These are phyloP conservation scores for Thermothelomyces thermophilus DNA, from an alignment of 2,329 filamentous ascomycete genomes.

Conservation along the genomic window DNA sequence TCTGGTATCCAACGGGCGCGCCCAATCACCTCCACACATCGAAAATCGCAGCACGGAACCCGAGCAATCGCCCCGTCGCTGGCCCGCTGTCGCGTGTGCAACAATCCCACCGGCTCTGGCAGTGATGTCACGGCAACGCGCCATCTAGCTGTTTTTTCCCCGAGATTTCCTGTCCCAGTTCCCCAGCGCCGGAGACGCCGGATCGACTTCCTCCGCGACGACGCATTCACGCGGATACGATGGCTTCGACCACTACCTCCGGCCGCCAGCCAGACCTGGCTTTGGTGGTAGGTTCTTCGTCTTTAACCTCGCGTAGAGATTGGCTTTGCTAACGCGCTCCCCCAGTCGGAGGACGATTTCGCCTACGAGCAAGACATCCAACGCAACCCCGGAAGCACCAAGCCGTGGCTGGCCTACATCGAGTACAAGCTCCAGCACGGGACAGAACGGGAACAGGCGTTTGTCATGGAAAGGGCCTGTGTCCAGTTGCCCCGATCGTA, in stretches of 20 bases:
- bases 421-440: constrained; percentile 87
- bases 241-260: constrained; percentile 22
- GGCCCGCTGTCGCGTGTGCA: constrained; percentile 19
- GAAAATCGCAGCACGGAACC: constrained; percentile 20
- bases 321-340: constrained; percentile 22
- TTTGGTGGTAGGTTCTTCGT: constrained; percentile 38
- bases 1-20: constrained; percentile 3
- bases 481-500: constrained; percentile 86
- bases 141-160: constrained; percentile 5
- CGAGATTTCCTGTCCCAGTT: background rate
- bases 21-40: constrained; percentile 18
- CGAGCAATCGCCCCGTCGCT: constrained; percentile 15
- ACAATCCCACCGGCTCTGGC: constrained; percentile 14
- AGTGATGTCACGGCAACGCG: constrained; percentile 26
- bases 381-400: constrained; percentile 75
- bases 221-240: constrained; percentile 13
- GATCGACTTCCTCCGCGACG: constrained; percentile 6
- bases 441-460: constrained; percentile 75
- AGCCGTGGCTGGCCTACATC: constrained; percentile 93
- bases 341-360: constrained; percentile 68
- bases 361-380: constrained; percentile 95
- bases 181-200: constrained; percentile 12
- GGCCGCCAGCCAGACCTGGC: constrained; percentile 40
- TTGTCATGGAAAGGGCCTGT: constrained; percentile 84
- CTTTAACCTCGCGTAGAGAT: background rate